Evolutionary conservation across 2,329 filamentous ascomycete species (phyloP).

Genomic region (Cercospora janseana): DNA sequence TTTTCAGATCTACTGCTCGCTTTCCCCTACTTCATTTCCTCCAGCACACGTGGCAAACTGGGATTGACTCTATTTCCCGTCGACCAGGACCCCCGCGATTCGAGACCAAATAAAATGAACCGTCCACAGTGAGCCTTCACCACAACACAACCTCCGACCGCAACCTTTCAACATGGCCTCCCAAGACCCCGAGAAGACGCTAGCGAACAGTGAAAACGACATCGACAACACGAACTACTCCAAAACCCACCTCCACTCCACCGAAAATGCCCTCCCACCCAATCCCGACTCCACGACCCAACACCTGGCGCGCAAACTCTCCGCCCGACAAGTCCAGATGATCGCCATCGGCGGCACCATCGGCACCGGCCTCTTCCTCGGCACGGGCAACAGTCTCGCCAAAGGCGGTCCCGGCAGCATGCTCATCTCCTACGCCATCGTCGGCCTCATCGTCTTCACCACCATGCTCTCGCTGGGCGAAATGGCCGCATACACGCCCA

Average conservation of each 20-base stretch:
- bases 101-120: no score
- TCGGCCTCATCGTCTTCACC: conserved; percentile 70
- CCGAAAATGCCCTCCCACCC: conserved; percentile 17
- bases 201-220: background rate
- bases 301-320: conserved; percentile 52
- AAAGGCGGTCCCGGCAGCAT: conserved; percentile 60
- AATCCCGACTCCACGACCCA: conserved; percentile 2
- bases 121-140: no score
- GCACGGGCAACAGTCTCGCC: conserved; percentile 52
- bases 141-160: background rate
- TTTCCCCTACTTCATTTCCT: no score
- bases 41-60: no score
- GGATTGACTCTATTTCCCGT: no score
- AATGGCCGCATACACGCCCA: conserved; percentile 78
- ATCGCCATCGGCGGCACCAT: conserved; percentile 66
- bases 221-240: conserved; percentile 1
- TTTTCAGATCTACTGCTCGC: no score
- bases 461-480: conserved; percentile 80
- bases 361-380: conserved; percentile 54
- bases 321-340: conserved; percentile 59
- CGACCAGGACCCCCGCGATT: no score
- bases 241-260: background rate
- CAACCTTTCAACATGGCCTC: background rate
- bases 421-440: conserved; percentile 66
- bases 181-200: background rate